Evolutionary conservation across 2,329 filamentous ascomycete species (phyloP).

Genomic region (Dothiorella sarmentorum): DNA sequence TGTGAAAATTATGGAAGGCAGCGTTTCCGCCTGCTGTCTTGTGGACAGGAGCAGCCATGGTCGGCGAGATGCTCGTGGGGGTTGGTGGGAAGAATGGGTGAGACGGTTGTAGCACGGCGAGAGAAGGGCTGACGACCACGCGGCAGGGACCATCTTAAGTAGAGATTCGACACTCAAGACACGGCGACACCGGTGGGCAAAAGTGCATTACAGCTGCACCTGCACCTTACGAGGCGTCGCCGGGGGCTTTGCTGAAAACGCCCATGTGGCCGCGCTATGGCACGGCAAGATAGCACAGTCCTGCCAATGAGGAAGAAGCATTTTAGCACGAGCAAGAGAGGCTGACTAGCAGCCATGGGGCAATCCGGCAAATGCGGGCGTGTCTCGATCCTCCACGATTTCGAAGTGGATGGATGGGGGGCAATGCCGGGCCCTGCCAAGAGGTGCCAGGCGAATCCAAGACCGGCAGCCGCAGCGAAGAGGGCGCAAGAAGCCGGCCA

Average conservation of each 20-base stretch:
- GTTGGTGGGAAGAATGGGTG: background rate
- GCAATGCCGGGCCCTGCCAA: background rate
- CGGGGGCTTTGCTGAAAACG: constrained; percentile 14
- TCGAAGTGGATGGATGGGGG: background rate
- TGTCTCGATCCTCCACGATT: background rate
- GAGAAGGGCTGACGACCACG: background rate
- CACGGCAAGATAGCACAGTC: background rate
- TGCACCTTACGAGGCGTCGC: background rate
- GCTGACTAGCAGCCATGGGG: constrained; percentile 3
- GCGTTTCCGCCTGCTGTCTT: constrained; percentile 28
- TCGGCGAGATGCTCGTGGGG: background rate
- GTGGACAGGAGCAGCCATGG: constrained; percentile 19
- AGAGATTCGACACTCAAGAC: too few species aligned
- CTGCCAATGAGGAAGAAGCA: background rate
- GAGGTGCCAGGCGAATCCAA: background rate
- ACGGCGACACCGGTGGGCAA: background rate
- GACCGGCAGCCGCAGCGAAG: background rate
- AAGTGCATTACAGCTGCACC: background rate
- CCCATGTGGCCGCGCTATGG: background rate
- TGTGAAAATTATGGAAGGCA: constrained; percentile 61
- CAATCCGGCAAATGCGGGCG: background rate
- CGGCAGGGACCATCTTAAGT: constrained; percentile 4
- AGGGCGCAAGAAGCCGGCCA: constrained; percentile 1
- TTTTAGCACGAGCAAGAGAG: constrained; percentile 9
- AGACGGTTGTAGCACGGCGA: background rate